phyloP scores from a whole-genome alignment of 495 filamentous ascomycete species.

The Sphaerosporella brunnea region DNA sequence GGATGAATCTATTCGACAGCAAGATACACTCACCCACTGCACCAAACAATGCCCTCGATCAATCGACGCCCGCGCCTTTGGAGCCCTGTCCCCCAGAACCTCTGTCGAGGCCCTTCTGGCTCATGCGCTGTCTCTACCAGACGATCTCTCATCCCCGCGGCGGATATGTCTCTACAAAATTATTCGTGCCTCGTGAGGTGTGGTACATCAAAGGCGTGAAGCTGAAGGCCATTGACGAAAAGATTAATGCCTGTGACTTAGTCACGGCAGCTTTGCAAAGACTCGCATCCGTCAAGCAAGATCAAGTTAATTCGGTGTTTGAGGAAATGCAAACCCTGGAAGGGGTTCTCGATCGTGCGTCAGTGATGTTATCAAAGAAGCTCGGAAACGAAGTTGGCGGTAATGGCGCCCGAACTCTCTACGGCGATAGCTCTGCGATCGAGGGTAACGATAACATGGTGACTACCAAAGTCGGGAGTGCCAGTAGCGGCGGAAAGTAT shows the following conservation, averaged over 20 bases:
- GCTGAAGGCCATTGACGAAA: constrained; percentile 76
- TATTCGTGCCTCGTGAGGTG: constrained; percentile 81
- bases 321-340: constrained; percentile 96
- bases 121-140: constrained; percentile 84
- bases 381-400: constrained; percentile 81
- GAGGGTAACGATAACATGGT: constrained; percentile 23
- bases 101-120: constrained; percentile 83
- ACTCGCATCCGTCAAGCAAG: constrained; percentile 63
- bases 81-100: constrained; percentile 83
- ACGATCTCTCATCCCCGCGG: constrained; percentile 80
- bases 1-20: constrained; percentile 67
- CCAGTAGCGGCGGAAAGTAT: constrained; percentile 26
- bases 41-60: constrained; percentile 38
- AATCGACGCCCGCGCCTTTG: constrained; percentile 45
- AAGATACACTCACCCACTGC: constrained; percentile 59
- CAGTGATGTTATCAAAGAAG: constrained; percentile 57
- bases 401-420: constrained; percentile 35
- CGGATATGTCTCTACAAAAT: constrained; percentile 73
- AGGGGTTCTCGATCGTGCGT: constrained; percentile 67
- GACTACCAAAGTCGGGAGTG: constrained; percentile 19
- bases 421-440: constrained; percentile 21
- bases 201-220: constrained; percentile 92
- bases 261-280: constrained; percentile 78
- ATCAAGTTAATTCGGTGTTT: constrained; percentile 74
- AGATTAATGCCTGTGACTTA: constrained; percentile 81